phyloP scores from a whole-genome alignment of 2,329 filamentous ascomycete genomes.

The Dactylellina parvicollis region DNA sequence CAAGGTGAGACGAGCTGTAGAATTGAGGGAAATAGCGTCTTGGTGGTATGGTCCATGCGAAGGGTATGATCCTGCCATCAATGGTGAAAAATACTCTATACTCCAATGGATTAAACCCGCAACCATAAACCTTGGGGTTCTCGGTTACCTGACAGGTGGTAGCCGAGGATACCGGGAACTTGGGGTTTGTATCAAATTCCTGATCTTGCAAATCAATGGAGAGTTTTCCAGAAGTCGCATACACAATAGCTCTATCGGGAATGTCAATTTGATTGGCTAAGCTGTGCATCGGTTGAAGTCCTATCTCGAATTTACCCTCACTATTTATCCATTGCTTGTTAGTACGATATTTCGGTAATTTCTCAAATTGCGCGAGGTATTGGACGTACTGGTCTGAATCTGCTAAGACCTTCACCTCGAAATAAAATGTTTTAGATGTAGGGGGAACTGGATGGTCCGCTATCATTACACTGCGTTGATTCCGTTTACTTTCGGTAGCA shows the following conservation, averaged over 20 bases:
- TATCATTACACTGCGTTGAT: no score
- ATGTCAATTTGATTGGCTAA: neutral
- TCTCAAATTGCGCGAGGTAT: neutral
- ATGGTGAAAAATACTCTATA: constrained; percentile 9
- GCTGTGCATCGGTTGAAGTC: neutral
- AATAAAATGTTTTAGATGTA: constrained; percentile 9
- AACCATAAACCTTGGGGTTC: neutral
- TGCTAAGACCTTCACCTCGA: constrained; percentile 1
- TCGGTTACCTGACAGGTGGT: no score
- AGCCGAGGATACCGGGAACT: neutral
- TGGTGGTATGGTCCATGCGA: neutral
- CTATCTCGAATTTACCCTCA: neutral
- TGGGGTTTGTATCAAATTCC: neutral
- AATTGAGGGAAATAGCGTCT: constrained; percentile 5
- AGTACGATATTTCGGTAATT: neutral
- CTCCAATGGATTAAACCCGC: constrained; percentile 6
- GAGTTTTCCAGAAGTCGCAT: neutral
- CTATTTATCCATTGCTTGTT: neutral
- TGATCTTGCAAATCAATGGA: no score
- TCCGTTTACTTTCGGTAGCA: neutral
- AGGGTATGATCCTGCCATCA: constrained; percentile 6
- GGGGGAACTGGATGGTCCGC: constrained; percentile 18
- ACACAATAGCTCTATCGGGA: neutral
- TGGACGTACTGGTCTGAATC: neutral
- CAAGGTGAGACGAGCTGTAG: neutral